These are phyloP conservation scores for Leptomonas pyrrhocoris DNA, from an alignment of 208 protist genomes.

Conservation along the genomic window DNA sequence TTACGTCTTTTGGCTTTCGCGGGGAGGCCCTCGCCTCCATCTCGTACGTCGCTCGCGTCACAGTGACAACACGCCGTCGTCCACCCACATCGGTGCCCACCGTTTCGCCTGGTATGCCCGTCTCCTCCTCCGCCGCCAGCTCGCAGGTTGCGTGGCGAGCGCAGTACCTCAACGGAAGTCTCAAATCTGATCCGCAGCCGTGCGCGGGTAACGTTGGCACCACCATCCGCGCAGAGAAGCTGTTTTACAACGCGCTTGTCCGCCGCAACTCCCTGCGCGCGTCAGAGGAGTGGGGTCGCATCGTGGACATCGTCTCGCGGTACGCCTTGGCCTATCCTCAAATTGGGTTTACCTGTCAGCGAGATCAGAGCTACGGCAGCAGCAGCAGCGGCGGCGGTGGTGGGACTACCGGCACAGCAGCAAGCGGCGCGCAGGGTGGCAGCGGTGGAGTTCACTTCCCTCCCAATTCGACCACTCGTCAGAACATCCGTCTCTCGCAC, in stretches of 20 bases:
- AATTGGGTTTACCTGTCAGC: constrained; percentile 74
- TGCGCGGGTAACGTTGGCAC: constrained; percentile 88
- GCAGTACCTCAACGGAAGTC: constrained; percentile 91
- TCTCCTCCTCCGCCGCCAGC: background rate
- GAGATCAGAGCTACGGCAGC: constrained; percentile 31
- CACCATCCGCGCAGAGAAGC: constrained; percentile 82
- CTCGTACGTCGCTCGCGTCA: constrained; percentile 83
- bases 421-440: constrained; percentile 8
- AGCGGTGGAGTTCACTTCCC: constrained; percentile 54
- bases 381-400: constrained; percentile 13
- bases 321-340: constrained; percentile 87
- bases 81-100: background rate
- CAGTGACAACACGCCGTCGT: constrained; percentile 64
- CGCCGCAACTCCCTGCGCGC: constrained; percentile 78
- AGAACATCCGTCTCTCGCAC: constrained; percentile 77
- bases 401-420: background rate
- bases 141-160: constrained; percentile 54
- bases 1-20: constrained; percentile 93
- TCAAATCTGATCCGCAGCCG: constrained; percentile 80
- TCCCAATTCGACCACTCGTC: constrained; percentile 58
- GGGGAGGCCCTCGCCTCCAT: constrained; percentile 91
- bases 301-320: constrained; percentile 90
- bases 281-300: constrained; percentile 92
- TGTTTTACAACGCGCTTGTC: constrained; percentile 90
- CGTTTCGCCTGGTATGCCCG: background rate